Conservation (phyloP, 306 rosid species). For the Medicago arabica region DNA sequence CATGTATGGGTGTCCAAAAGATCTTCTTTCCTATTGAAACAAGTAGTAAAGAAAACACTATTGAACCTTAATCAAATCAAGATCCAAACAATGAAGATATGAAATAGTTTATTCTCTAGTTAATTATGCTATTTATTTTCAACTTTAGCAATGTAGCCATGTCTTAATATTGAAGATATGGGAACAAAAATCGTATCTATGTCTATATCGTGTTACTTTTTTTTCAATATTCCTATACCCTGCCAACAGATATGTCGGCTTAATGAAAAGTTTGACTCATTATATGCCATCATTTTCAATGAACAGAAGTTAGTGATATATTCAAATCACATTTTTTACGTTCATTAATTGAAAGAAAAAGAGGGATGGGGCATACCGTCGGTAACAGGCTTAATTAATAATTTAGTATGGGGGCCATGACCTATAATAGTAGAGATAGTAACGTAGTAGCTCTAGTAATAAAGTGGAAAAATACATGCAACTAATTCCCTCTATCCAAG, state of each 20-base stretch:
- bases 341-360: not conserved
- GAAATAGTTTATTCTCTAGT: not conserved
- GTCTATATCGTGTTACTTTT: not conserved
- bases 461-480: constrained; percentile 4
- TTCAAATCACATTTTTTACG: not conserved
- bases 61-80: not conserved
- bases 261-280: not conserved
- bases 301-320: not conserved
- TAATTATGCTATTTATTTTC: not conserved
- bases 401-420: not conserved
- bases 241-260: not conserved
- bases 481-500: constrained; percentile 9
- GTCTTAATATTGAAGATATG: not conserved
- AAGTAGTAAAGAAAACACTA: not conserved
- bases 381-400: constrained; percentile 11
- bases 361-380: constrained; percentile 15
- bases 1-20: too few relatives aligned
- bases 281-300: constrained; percentile 33
- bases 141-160: not conserved
- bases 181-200: not conserved
- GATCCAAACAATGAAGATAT: not conserved
- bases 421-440: not conserved
- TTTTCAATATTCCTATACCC: not conserved
- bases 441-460: not conserved
- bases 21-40: too few relatives aligned